Percentiles rank a stretch among this genome's conserved stretches.
phyloP scores from a whole-genome alignment of 2,329 filamentous ascomycete genomes.

The Pseudocercospora crystallina region DNA sequence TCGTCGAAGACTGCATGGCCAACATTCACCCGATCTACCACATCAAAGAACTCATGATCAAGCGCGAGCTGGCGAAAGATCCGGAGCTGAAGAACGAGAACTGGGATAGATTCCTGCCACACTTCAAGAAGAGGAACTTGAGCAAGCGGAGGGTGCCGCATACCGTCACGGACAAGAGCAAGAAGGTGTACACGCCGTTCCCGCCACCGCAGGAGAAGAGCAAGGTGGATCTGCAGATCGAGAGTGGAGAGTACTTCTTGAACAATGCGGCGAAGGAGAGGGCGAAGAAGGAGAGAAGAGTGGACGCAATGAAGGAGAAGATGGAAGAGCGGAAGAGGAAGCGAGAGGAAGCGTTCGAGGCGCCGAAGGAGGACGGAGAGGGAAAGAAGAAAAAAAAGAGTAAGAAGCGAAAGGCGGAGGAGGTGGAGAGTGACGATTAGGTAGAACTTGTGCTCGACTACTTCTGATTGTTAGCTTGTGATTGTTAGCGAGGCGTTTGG shows the following conservation, averaged over 20 bases:
- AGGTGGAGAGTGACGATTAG: conserved; percentile 30
- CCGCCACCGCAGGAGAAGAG: conserved; percentile 96
- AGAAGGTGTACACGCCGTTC: conserved; percentile 96
- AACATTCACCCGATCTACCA: conserved; percentile 90
- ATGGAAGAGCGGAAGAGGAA: conserved; percentile 86
- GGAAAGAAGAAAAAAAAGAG: conserved; percentile 45
- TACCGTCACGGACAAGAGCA: conserved; percentile 87
- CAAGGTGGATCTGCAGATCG: conserved; percentile 97
- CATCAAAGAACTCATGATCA: conserved; percentile 95
- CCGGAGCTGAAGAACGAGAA: conserved; percentile 81
- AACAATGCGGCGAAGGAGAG: conserved; percentile 90
- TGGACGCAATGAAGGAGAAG: conserved; percentile 82
- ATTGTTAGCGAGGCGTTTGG: conserved; percentile 12
- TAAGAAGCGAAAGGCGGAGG: conserved; percentile 53
- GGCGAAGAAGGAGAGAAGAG: conserved; percentile 72
- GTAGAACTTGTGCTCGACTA: background rate
- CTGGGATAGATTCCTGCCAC: conserved; percentile 94
- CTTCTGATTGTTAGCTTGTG: background rate
- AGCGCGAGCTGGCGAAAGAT: conserved; percentile 86
- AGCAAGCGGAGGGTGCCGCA: conserved; percentile 78
- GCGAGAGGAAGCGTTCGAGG: conserved; percentile 80
- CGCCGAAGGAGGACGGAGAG: conserved; percentile 72
- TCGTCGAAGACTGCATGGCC: conserved; percentile 93
- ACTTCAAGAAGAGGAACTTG: conserved; percentile 93
- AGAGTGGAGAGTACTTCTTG: conserved; percentile 95